phyloP scores from a whole-genome alignment of 805 yeast species.

The Starmerella bombi region DNA sequence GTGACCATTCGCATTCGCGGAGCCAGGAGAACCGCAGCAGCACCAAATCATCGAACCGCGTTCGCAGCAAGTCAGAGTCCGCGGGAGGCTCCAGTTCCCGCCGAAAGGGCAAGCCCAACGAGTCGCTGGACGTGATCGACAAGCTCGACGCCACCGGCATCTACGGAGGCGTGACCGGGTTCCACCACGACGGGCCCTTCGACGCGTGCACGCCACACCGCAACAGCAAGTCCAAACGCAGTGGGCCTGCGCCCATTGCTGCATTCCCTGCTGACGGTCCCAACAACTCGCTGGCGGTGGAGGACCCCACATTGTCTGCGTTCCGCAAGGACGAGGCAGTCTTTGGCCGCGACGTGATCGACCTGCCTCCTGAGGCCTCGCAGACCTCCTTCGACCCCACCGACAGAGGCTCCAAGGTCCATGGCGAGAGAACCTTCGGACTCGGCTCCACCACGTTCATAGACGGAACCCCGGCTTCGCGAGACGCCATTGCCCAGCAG shows the following conservation, averaged over 20 bases:
- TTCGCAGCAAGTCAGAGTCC: constrained; percentile 20
- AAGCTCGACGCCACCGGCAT: constrained; percentile 91
- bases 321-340: constrained; percentile 49
- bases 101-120: constrained; percentile 32
- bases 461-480: constrained; percentile 89
- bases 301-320: constrained; percentile 33
- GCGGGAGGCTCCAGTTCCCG: constrained; percentile 6
- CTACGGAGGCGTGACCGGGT: constrained; percentile 73
- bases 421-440: constrained; percentile 78
- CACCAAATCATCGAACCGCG: constrained; percentile 6
- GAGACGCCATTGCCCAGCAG: constrained; percentile 30
- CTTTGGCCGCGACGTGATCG: constrained; percentile 43
- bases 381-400: constrained; percentile 51
- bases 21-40: not conserved
- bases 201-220: constrained; percentile 97
- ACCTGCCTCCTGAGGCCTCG: constrained; percentile 10
- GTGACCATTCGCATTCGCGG: not conserved
- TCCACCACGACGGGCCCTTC: constrained; percentile 98
- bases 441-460: constrained; percentile 83
- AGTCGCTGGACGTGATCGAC: constrained; percentile 82
- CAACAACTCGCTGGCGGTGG: constrained; percentile 67
- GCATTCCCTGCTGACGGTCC: constrained; percentile 97
- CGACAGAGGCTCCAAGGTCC: constrained; percentile 54
- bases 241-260: constrained; percentile 48
- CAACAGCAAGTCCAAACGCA: constrained; percentile 35